Base-by-base conservation (phyloP, 345 rosid genomes). In the Murraya koenigii region DNA sequence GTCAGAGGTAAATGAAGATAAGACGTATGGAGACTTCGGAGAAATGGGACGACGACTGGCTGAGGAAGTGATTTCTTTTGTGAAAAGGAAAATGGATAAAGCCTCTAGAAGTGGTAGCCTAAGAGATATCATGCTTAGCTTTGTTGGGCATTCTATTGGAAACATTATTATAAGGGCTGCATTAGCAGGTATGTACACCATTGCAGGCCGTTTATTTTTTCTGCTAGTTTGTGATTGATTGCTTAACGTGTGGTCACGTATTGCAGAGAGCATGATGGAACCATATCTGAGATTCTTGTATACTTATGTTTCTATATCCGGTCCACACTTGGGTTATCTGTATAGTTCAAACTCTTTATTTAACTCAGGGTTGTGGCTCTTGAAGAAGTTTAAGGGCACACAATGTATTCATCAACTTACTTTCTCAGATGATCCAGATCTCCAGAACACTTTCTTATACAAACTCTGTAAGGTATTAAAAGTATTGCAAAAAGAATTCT, bases 401-500 rank as follows among this genome's bases (percentile, higher is more conserved):
- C 97, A 88, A 72, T 93, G 95, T 85, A 92, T 96, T 86, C 98
- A 96, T 88, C 99, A 96, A 86, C 98, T 96, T 66, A 96, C 98
- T 74, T 89, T 96, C 85, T 90, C 99, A 1, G 99, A 96, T 84
- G 94, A 94, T 78, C 89, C 97, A 55, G 93, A 94, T 85, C 92
- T 94, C 22, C 83, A 81, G 9, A 90, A 86, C 32, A 96, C 97
- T 17, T 92, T 94, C 90, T 85, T 96, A 71, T 96, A 94, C 87
- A 86, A 84, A 80, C 97, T 96, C 76, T 92, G 92, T 73, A 87
- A 92, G 99, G 99, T 92, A 84, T 44, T 35, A 17, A 69, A 64
- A 66, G 52, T 76, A 72, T 35, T 62, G 15, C 8, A 44, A 32
- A 11, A 73, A 36, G 39, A 52, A 35, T 32, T 32, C 33, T 60